These are phyloP conservation scores for Zalaria obscura DNA, from an alignment of 2,329 filamentous ascomycete genomes.

Conservation along the genomic window DNA sequence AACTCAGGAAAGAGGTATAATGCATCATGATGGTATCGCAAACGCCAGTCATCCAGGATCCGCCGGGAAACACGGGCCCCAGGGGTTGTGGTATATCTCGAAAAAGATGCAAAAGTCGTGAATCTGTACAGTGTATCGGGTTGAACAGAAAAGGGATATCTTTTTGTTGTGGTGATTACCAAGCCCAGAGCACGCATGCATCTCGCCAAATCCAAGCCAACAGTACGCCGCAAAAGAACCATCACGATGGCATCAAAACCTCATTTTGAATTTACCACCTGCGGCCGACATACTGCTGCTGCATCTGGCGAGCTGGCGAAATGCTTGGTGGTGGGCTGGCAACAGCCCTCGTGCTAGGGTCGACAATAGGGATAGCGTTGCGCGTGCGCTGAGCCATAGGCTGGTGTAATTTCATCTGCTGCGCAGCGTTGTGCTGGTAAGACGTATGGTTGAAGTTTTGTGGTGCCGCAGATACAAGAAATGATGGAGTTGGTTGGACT, in stretches of 20 bases:
- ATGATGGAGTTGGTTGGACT: conserved; percentile 53
- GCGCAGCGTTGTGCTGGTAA: conserved; percentile 28
- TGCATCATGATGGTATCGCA: conserved; percentile 3
- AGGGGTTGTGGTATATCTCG: conserved; percentile 5
- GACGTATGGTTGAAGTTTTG: conserved; percentile 30
- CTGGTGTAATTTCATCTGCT: conserved; percentile 73
- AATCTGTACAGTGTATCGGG: conserved; percentile 8
- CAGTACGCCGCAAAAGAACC: conserved; percentile 5
- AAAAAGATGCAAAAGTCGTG: conserved; percentile 5
- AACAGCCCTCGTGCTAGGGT: conserved; percentile 83
- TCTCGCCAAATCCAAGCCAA: conserved; percentile 10
- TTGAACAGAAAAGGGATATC: not conserved
- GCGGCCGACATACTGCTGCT: conserved; percentile 39
- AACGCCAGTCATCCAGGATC: conserved; percentile 7
- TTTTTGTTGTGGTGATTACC: not conserved
- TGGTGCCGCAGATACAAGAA: conserved; percentile 51
- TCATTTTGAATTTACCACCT: conserved; percentile 23
- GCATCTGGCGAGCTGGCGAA: conserved; percentile 48
- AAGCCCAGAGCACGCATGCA: conserved; percentile 1
- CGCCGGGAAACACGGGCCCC: conserved; percentile 2
- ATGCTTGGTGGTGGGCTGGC: conserved; percentile 71
- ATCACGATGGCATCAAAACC: conserved; percentile 4
- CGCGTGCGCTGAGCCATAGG: conserved; percentile 76
- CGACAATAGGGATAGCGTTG: conserved; percentile 96
- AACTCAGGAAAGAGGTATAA: conserved; percentile 5